Evolutionary conservation across 2,329 filamentous ascomycete species (phyloP), one percentile per base, ranked within the genome.

Genomic region (Calonectria pseudoreteaudii): DNA sequence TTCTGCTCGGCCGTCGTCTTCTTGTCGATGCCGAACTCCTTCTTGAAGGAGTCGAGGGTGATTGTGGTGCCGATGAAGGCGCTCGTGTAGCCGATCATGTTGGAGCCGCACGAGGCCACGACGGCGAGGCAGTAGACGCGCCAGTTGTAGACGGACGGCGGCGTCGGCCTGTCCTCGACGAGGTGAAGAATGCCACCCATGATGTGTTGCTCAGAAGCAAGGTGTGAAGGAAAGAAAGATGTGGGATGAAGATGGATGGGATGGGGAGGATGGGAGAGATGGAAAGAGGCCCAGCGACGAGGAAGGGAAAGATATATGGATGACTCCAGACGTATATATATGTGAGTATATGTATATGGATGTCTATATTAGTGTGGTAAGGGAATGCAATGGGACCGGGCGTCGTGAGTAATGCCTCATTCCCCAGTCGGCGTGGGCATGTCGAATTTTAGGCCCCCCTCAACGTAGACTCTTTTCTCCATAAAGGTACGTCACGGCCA

Each of bases 11-110:
- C 75, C 0, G 79, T 75, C 2, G 80, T 82, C 82, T 90, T 86
- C 0, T 84, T 75, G 4, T 84, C 84, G 73, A 93, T 90, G 1
- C 85, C 82, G 79, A 94, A 94, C 75, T 93, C 92, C 10, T 85
- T 79, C 72, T 87, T 86, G 83, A 94, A 94, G 0, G 91, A 91
- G 4, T 87, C 83, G 16, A 94, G 87, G 0, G 90, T 89, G 36
- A 94, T 83, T 1, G 92, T 94, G 0, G 90, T 92, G 41, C 91
- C 92, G 72, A 94, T 93, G 83, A 94, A 94, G 62, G 92, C 90
- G 71, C 87, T 89, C 76, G 80, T 81, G 66, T 84, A 84, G n/a
- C 83, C 85, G 69, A 86, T 85, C 84, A 85, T 86, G 56, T 83
- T 81, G n/a, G 85, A 84, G 30, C 83, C 83, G 68, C 83, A 84